Evolutionary conservation across 257 asterid genomes (phyloP), one percentile per base, ranked within the genome.

Genomic region (Solanum pimpinellifolium): DNA sequence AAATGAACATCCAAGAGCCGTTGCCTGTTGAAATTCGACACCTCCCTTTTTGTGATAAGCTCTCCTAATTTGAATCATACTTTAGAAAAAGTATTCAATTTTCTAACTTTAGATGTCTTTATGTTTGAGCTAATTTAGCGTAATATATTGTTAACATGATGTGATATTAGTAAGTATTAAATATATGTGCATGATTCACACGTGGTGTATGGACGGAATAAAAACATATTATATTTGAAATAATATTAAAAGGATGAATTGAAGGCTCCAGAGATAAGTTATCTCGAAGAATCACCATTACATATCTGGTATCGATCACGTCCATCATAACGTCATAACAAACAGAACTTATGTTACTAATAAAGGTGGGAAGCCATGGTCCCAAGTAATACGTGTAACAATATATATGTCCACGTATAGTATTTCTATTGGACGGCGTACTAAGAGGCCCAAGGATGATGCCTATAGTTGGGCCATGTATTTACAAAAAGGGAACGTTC

Each of bases 131-230:
- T 12, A 25, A 25, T 25, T 16, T 25, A 66, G 5, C 73, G 9
- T 9, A 9, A 66, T 25, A 66, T 25, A 66, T 9, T 25, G 12
- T 25, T 65, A 65, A 65, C 72, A 25, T 25, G 35, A 65, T n/a
- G 0, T 25, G 35, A 11, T 25, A 65, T 25, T n/a, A 65, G 5
- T n/a, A 56, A 0, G 4, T 25, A 65, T 25, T 65, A 33, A 25
- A 65, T 0, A 62, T 62, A 4, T 10, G 12, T 60, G 6, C 0
- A 9, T 9, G 13, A 12, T 20, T 3, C 20, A 56, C 4, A 56
- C 25, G 4, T 60, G 3, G 0, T 23, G 7, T 1, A 6, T 6
- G 13, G 13, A 60, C 14, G 2, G 0, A 60, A 60, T 60, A 21
- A 23, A 56, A 3, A 20, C 11, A 59, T 20, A 12, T 21, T 20